Base-by-base conservation (phyloP, 2,329 filamentous ascomycete genomes). In the Aspergillus ustus region DNA sequence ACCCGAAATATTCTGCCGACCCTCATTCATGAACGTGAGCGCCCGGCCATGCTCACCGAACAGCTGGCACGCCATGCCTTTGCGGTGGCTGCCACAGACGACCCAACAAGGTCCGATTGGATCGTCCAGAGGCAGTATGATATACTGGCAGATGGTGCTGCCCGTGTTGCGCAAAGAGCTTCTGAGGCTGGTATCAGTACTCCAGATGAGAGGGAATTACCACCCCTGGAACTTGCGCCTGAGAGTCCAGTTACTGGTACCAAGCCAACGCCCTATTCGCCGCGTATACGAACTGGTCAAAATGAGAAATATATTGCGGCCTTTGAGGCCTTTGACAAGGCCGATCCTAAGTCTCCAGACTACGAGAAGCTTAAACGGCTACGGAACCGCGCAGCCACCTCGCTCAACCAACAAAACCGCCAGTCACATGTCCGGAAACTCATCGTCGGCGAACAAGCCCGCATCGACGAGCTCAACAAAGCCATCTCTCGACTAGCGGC, bases 1-100 rank as follows among this genome's bases (percentile, higher is more conserved):
- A 87, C 87, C 65, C 69, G 76, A 7, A 64, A 74, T 1, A 67
- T 91, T 1, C 61, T 97, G 7, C 90, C 93, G 0, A 85, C 84
- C 56, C 78, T 80, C 2, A 71, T 90, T 2, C 75, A 80, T 37
- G 75, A 80, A 1, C 84, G 89, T n/a, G 82, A 77, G 46, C 88
- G 87, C 50, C 73, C 82, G 22, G 81, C 85, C 4, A 72, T 91
- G 4, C 81, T 89, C 56, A 80, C 84, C 1, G 88, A 92, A 66
- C 75, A n/a, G 85, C 65, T 78, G 25, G 69, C 71, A 25, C 66
- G 67, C 17, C 72, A 75, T 52, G 68, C 73, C 4, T 80, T 82
- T 45, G 85, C 91, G 70, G 76, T 93, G 9, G 86, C 83, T 67
- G 25, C 77, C 79, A 7, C 65, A 72, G 17, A 20, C 31, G 77